A percentile compares a stretch with the other conserved stretches of the same genome.
Evolutionary conservation across 352 stramenopile genomes (phyloP).

Genomic region (Globisporangium polare): DNA sequence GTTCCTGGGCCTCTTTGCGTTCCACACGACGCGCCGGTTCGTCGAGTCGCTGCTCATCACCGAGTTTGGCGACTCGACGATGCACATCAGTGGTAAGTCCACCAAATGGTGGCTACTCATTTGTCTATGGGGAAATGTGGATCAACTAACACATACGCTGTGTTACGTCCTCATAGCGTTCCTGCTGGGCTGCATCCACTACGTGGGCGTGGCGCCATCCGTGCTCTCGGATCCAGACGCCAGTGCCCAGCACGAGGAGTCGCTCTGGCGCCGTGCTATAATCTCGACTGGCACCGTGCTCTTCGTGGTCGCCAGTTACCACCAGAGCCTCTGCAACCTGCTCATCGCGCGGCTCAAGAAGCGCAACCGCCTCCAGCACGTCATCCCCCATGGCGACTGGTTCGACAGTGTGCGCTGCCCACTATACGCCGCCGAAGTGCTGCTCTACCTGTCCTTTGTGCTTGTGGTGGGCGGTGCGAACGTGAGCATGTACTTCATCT

Average conservation of each 20-base stretch:
- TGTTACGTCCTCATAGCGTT: slow-evolving; percentile 28
- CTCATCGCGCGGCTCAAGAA: slow-evolving; percentile 56
- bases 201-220: slow-evolving; percentile 44
- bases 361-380: slow-evolving; percentile 39
- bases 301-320: slow-evolving; percentile 47
- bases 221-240: slow-evolving; percentile 39
- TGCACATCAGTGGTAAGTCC: slow-evolving; percentile 39
- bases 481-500: slow-evolving; percentile 41
- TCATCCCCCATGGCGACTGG: slow-evolving; percentile 58
- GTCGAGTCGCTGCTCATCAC: slow-evolving; percentile 61
- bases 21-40: slow-evolving; percentile 54
- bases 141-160: neutral
- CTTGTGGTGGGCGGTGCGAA: slow-evolving; percentile 35
- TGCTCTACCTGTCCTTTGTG: slow-evolving; percentile 56
- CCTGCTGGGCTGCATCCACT: slow-evolving; percentile 55
- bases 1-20: slow-evolving; percentile 46
- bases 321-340: slow-evolving; percentile 59
- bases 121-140: neutral
- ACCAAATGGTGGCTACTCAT: neutral
- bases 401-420: slow-evolving; percentile 61
- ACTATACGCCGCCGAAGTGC: slow-evolving; percentile 59
- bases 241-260: slow-evolving; percentile 16
- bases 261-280: slow-evolving; percentile 16
- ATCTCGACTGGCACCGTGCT: slow-evolving; percentile 24
- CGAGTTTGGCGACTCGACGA: slow-evolving; percentile 58